Conservation (phyloP, 2,329 filamentous ascomycete species). For the Mycosphaerelloides madeirae region DNA sequence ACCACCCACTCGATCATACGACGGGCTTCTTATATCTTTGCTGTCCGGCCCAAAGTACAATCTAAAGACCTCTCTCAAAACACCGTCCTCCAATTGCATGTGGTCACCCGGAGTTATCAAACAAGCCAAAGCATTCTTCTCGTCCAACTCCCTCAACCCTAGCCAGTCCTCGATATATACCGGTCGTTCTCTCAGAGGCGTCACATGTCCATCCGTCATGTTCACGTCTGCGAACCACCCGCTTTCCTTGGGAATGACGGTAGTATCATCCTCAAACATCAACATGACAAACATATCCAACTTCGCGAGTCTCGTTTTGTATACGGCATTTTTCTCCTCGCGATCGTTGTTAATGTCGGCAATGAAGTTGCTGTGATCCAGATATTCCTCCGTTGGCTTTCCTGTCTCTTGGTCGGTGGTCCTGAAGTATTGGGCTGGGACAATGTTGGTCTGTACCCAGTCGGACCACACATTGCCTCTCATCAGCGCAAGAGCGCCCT, state of each 20-base stretch:
- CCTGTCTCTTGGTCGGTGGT: conserved; percentile 58
- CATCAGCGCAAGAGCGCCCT: conserved; percentile 71
- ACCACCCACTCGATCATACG: no score
- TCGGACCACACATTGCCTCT: conserved; percentile 73
- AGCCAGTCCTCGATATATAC: conserved; percentile 94
- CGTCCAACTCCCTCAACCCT: conserved; percentile 72
- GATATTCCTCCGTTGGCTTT: conserved; percentile 56
- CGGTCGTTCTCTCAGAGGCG: conserved; percentile 60
- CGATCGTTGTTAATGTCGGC: conserved; percentile 97
- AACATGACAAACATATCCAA: conserved; percentile 77
- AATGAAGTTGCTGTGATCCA: conserved; percentile 78
- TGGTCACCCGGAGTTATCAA: conserved; percentile 69
- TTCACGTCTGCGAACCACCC: conserved; percentile 89
- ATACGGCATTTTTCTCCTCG: conserved; percentile 64
- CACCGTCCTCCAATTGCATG: conserved; percentile 69
- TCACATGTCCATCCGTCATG: conserved; percentile 55
- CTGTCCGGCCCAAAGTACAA: conserved; percentile 57
- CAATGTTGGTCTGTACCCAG: conserved; percentile 72
- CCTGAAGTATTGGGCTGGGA: conserved; percentile 94
- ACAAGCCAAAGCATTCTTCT: conserved; percentile 74
- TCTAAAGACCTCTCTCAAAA: conserved; percentile 61
- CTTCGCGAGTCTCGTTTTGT: conserved; percentile 63
- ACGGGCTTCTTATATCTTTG: not conserved
- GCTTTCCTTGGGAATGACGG: conserved; percentile 84
- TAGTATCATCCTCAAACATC: conserved; percentile 79